Evolutionary conservation across 805 yeast species (phyloP), one percentile per base, ranked within the genome.

Genomic region (Yamadazyma insecticola): DNA sequence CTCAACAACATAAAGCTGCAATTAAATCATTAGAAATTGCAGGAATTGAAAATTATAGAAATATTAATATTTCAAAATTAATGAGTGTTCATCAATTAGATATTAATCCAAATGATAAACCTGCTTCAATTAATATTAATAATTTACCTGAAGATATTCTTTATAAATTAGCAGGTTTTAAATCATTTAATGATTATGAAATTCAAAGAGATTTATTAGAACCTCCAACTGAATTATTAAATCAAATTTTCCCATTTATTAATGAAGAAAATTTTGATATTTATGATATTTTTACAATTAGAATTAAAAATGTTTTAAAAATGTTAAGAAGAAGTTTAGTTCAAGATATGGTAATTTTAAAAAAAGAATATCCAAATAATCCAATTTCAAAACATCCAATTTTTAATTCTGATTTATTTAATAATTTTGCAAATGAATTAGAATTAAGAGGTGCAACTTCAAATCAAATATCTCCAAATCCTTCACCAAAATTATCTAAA

Each of bases 341-440:
- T 22, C 63, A 57, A 41, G 63, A 57, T 29, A 55, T 57, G 61
- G 54, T 51, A 6, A 35, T 49, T 5, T 26, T 57, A 2, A 41
- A 42, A 24, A 29, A 28, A 13, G 29, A 33, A 15, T 52, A 46
- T 32, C 60, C 60, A 4, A 29, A 38, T 4, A 51, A 50, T 28
- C 45, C 52, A 10, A 30, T 56, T 11, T 46, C 47, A 13, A 32
- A 37, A 19, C 56, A 54, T 30, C 50, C 54, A 10, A 41, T 55
- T 8, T 57, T 57, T 37, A 45, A 41, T 22, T 33, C 45, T 10
- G 26, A 28, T 4, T 27, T 33, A 4, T 54, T 54, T 32, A 32
- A 33, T n/a, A 30, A 36, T 6, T 53, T 40, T 34, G 41, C 39
- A n/a, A 17, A 31, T 13, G 32, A 27, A 16, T 24, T 38, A 19